phyloP scores from a whole-genome alignment of 1,284 basidiomycete genomes.

The Puccinia horiana region DNA sequence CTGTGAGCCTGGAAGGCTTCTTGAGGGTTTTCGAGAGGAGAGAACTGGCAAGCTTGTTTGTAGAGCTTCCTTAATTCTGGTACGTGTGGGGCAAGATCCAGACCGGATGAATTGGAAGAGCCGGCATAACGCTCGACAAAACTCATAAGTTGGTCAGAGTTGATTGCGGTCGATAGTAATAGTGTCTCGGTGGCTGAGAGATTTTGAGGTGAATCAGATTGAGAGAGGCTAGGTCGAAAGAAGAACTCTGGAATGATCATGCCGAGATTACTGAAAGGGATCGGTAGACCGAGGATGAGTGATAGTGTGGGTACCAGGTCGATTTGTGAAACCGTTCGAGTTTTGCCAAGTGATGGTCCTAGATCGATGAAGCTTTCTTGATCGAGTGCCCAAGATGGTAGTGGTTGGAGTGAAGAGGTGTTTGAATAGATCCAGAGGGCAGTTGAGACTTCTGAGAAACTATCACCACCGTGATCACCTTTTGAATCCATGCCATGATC shows the following conservation, averaged over 20 bases:
- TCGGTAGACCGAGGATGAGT: slow-evolving; percentile 85
- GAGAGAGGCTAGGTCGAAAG: slow-evolving; percentile 55
- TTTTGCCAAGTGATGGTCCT: slow-evolving; percentile 20
- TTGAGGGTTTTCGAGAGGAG: slow-evolving; percentile 50
- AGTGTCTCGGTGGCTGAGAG: slow-evolving; percentile 58
- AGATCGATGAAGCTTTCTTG: slow-evolving; percentile 10
- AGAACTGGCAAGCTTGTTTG: slow-evolving; percentile 52
- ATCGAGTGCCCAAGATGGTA: slow-evolving; percentile 50
- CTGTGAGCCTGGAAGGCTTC: slow-evolving; percentile 28
- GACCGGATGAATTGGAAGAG: slow-evolving; percentile 67
- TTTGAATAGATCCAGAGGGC: slow-evolving; percentile 90
- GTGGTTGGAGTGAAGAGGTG: slow-evolving; percentile 53
- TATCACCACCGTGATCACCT: slow-evolving; percentile 95
- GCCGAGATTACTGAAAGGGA: slow-evolving; percentile 95
- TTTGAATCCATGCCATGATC: slow-evolving; percentile 96
- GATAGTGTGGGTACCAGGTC: slow-evolving; percentile 88
- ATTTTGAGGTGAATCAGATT: slow-evolving; percentile 31
- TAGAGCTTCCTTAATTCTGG: slow-evolving; percentile 55
- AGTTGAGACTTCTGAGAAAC: slow-evolving; percentile 77
- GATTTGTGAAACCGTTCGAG: slow-evolving; percentile 81
- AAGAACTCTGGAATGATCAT: slow-evolving; percentile 88
- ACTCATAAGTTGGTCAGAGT: slow-evolving; percentile 73
- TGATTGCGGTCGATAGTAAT: slow-evolving; percentile 70
- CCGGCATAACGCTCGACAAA: slow-evolving; percentile 75
- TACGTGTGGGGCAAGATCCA: slow-evolving; percentile 64